Evolutionary conservation across 148 eudicot species (phyloP).

Genomic region (Spergularia bocconei): DNA sequence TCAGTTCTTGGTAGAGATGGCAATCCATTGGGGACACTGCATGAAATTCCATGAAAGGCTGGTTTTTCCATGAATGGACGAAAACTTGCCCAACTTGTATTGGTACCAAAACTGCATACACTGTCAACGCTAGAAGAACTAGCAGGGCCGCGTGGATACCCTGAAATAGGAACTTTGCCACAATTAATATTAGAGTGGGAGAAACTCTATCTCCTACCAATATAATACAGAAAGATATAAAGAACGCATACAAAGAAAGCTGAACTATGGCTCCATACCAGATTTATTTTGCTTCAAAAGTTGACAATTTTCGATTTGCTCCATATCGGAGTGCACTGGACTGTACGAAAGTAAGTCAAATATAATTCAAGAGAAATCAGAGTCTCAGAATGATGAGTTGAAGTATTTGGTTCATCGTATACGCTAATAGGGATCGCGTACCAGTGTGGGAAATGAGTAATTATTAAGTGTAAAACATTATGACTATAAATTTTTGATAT

Average conservation of each 20-base stretch:
- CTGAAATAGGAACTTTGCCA: conserved; percentile 25
- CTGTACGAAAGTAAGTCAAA: conserved; percentile 35
- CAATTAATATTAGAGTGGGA: background rate
- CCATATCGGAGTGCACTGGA: conserved; percentile 43
- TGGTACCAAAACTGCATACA: conserved; percentile 29
- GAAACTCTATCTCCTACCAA: background rate
- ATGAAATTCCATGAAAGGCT: conserved; percentile 46
- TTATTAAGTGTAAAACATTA: too few relatives aligned
- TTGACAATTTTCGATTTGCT: conserved; percentile 42
- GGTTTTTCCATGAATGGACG: conserved; percentile 36
- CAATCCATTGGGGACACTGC: conserved; percentile 59
- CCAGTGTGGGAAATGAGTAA: too few relatives aligned
- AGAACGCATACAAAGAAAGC: background rate
- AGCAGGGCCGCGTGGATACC: conserved; percentile 38
- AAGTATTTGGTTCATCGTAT: too few relatives aligned
- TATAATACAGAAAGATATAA: background rate
- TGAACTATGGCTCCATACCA: conserved; percentile 17
- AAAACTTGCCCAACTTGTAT: conserved; percentile 27
- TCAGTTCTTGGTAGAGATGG: conserved; percentile 52
- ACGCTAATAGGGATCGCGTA: too few relatives aligned
- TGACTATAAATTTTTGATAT: too few relatives aligned
- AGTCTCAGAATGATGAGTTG: background rate
- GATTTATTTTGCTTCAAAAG: conserved; percentile 43
- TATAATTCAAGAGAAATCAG: conserved; percentile 8
- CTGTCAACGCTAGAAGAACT: conserved; percentile 34